Evolutionary conservation across 768 basidiomycete species (phyloP).

Genomic region (Termitomyces sp.): DNA sequence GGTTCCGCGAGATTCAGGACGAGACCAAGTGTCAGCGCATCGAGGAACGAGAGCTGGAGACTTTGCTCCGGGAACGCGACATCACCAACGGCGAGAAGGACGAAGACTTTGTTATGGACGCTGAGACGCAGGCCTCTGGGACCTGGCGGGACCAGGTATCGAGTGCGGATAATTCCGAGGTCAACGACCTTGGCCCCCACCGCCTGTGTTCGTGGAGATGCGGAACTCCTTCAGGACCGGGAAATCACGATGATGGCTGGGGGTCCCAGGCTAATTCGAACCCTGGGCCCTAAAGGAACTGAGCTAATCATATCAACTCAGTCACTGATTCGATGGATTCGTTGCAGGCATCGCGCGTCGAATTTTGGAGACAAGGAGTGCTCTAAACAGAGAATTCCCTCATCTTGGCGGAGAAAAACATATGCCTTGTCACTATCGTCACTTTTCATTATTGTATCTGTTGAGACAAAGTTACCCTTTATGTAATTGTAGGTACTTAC

Average conservation of each 20-base stretch:
- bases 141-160: not conserved
- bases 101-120: slow-evolving; percentile 1
- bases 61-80: slow-evolving; percentile 6
- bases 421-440: not conserved
- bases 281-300: not conserved
- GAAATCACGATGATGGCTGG: not conserved
- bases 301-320: not conserved
- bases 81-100: not conserved
- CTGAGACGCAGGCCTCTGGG: not conserved
- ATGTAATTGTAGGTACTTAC: not conserved
- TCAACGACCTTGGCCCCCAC: not conserved
- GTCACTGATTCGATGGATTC: not conserved
- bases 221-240: not conserved
- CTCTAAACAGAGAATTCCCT: not conserved
- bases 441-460: not conserved
- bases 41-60: slow-evolving; percentile 9
- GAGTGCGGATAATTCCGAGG: not conserved
- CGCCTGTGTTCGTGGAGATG: not conserved
- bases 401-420: not conserved
- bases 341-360: not conserved
- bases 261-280: not conserved
- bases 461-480: not conserved
- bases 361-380: slow-evolving; percentile 1
- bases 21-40: slow-evolving; percentile 2
- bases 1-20: slow-evolving; percentile 1